Evolutionary conservation across 306 rosid genomes (phyloP), one percentile per base, ranked within the genome.

Genomic region (Prinsepia uniflora): DNA sequence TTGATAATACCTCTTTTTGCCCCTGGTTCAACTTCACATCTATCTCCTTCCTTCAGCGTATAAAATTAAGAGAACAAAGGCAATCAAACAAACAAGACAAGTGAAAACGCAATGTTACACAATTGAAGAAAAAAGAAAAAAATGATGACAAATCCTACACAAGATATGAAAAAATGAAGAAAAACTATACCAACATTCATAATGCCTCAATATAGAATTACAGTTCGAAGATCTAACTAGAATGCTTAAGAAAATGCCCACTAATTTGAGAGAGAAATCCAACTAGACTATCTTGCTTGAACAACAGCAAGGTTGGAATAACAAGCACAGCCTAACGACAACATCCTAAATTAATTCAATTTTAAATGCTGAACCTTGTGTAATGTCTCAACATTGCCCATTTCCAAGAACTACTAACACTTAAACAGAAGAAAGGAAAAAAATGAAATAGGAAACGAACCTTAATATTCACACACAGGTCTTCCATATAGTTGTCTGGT

Each of bases 11-110:
- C 98, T 79, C 98, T 80, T 79, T 88, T 90, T 30, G 47, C 91
- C 73, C 96, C 96, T 44, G 92, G 91, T 75, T 90, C 93, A 84
- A 93, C 96, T 85, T 93, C 84, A 70, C 98, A 93, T 84, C 98
- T 84, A 73, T 94, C 90, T 72, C 96, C 98, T 19, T 88, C 96
- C 98, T 30, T 30, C 36, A 30, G 36, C 36, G 36, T 92, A 43
- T 34, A 80, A 70, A 58, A 11, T 24, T 40, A 60, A 36, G 8
- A 40, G 10, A 60, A 60, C 11, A 9, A 53, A 30, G 24, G n/a
- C 43, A 30, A 24, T 52, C 62, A 49, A 22, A 15, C 36, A 17
- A 58, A 19, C 1, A 71, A 59, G 50, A 45, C 10, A 58, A 6
- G 30, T 30, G 36, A 47, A 7, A 45, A 41, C 12, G 20, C 17